phyloP scores from a whole-genome alignment of 495 filamentous ascomycete species.

The Filosporella fistucella region DNA sequence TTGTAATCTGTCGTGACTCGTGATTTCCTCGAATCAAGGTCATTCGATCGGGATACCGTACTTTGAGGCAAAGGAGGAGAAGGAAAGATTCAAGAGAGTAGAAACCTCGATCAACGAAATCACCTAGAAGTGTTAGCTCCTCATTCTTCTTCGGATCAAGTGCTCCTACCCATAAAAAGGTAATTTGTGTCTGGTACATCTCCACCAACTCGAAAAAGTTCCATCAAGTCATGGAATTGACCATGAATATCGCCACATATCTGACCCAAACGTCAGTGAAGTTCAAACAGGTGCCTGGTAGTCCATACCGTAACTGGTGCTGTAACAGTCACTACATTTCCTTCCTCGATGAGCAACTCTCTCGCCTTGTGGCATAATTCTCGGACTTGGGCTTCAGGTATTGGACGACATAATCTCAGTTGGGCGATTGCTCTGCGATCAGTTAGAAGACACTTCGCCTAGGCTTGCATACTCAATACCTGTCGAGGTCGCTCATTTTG shows the following conservation, averaged over 20 bases:
- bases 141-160: background rate
- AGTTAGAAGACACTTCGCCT: background rate
- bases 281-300: slow-evolving; percentile 2
- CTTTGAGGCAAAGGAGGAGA: slow-evolving; percentile 91
- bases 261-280: slow-evolving; percentile 29
- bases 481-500: slow-evolving; percentile 83
- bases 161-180: slow-evolving; percentile 78
- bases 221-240: slow-evolving; percentile 98
- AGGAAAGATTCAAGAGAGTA: slow-evolving; percentile 97
- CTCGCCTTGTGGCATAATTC: slow-evolving; percentile 97
- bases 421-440: slow-evolving; percentile 78
- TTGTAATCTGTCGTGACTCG: slow-evolving; percentile 96
- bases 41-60: slow-evolving; percentile 96
- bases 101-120: slow-evolving; percentile 97
- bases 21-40: slow-evolving; percentile 96
- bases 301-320: slow-evolving; percentile 79
- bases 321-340: slow-evolving; percentile 93
- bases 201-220: slow-evolving; percentile 92
- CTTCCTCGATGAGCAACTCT: slow-evolving; percentile 95
- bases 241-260: slow-evolving; percentile 99
- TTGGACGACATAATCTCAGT: slow-evolving; percentile 90
- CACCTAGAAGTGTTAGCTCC: slow-evolving; percentile 46
- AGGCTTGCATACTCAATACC: slow-evolving; percentile 38
- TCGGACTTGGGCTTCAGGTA: slow-evolving; percentile 90
- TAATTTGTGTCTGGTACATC: slow-evolving; percentile 97